Evolutionary conservation across 2,329 filamentous ascomycete genomes (phyloP).

Genomic region (Didymella arachidicola): DNA sequence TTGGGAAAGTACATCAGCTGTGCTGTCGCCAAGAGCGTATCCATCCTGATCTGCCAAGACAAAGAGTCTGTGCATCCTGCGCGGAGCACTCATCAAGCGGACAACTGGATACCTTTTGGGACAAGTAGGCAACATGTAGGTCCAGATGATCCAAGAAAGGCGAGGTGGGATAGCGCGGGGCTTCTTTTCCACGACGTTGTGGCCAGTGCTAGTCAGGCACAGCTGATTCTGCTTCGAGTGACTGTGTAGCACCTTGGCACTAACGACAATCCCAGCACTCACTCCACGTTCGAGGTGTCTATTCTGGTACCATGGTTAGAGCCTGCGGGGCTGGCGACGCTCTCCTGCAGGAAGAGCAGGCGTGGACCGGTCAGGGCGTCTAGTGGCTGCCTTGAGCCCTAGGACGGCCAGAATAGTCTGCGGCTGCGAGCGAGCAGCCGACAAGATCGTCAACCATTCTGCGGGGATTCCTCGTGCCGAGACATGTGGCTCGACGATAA

Average conservation of each 20-base stretch:
- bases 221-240: slow-evolving; percentile 1
- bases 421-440: neutral
- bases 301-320: neutral
- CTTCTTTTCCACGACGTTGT: neutral
- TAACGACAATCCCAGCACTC: neutral
- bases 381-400: slow-evolving; percentile 13
- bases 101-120: neutral
- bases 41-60: neutral
- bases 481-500: slow-evolving; percentile 4
- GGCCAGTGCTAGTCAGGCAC: slow-evolving; percentile 2
- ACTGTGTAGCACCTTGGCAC: slow-evolving; percentile 6
- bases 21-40: slow-evolving; percentile 3
- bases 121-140: neutral
- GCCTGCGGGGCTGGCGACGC: neutral
- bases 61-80: neutral
- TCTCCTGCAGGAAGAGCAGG: slow-evolving; percentile 2
- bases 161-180: slow-evolving; percentile 1
- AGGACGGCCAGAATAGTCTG: slow-evolving; percentile 5
- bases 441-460: neutral
- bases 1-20: neutral
- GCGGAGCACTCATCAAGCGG: slow-evolving; percentile 6
- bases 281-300: neutral
- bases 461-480: slow-evolving; percentile 7
- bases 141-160: neutral
- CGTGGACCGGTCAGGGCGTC: slow-evolving; percentile 16